Percentiles rank a stretch among this genome's conserved stretches.
phyloP scores from a whole-genome alignment of 1,139 yeast genomes.

The Geotrichum candidum region DNA sequence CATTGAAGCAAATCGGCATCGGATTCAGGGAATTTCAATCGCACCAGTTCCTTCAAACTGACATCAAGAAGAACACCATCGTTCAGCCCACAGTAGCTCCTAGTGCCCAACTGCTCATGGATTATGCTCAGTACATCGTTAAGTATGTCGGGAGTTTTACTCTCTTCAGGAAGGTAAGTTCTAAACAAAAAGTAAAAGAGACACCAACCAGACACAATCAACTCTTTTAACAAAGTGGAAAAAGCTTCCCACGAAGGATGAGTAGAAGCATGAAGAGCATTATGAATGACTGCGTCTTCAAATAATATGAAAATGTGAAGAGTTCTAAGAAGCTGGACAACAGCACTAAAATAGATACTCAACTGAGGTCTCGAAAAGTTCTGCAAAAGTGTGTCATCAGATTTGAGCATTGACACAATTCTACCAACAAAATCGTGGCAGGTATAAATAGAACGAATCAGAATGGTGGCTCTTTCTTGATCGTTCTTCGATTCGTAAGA shows the following conservation, averaged over 20 bases:
- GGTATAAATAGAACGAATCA: slow-evolving; percentile 43
- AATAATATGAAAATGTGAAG: slow-evolving; percentile 40
- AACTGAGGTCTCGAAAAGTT: slow-evolving; percentile 18
- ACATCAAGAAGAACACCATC: slow-evolving; percentile 58
- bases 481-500: slow-evolving; percentile 21
- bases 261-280: slow-evolving; percentile 31
- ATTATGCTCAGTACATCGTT: slow-evolving; percentile 49
- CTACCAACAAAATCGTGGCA: slow-evolving; percentile 41
- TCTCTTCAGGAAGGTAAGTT: slow-evolving; percentile 22
- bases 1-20: slow-evolving; percentile 68
- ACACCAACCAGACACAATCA: slow-evolving; percentile 44
- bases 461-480: slow-evolving; percentile 25
- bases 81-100: slow-evolving; percentile 63
- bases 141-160: slow-evolving; percentile 25
- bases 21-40: slow-evolving; percentile 40
- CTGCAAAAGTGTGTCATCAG: slow-evolving; percentile 21
- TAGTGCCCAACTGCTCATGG: slow-evolving; percentile 68
- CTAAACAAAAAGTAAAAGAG: slow-evolving; percentile 32
- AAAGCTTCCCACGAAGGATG: slow-evolving; percentile 34
- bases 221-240: slow-evolving; percentile 46
- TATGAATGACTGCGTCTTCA: slow-evolving; percentile 37
- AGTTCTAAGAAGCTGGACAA: slow-evolving; percentile 38
- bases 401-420: slow-evolving; percentile 26
- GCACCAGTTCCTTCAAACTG: slow-evolving; percentile 50
- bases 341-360: slow-evolving; percentile 27